Conservation (phyloP, 768 basidiomycete genomes). For the Pholiota microspora region DNA sequence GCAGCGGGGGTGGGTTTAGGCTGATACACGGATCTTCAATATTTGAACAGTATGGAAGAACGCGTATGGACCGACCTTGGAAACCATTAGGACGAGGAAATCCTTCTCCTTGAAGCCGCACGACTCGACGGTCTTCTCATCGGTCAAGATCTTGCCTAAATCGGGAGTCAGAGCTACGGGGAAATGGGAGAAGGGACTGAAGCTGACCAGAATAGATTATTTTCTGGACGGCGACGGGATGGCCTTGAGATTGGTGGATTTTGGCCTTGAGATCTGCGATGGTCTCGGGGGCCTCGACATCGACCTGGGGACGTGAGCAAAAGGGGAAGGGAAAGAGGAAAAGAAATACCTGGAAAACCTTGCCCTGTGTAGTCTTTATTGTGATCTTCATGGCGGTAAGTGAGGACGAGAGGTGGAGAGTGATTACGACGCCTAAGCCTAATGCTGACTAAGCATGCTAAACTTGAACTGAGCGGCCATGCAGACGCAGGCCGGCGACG, state of each 20-base stretch:
- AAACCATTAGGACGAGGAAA: conserved; percentile 98
- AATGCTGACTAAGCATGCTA: conserved; percentile 12
- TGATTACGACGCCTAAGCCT: conserved; percentile 20
- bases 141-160: conserved; percentile 86
- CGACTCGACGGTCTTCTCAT: conserved; percentile 84
- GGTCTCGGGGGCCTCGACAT: conserved; percentile 73
- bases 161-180: neutral
- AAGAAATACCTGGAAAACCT: conserved; percentile 71
- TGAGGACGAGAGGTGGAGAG: conserved; percentile 19
- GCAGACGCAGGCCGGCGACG: conserved; percentile 65
- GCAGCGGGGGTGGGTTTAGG: conserved; percentile 49
- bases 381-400: conserved; percentile 81
- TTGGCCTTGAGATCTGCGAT: conserved; percentile 79
- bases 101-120: conserved; percentile 97
- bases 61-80: conserved; percentile 61
- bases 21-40: conserved; percentile 33
- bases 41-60: neutral
- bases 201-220: conserved; percentile 86
- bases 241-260: conserved; percentile 75
- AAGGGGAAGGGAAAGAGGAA: neutral
- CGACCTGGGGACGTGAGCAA: conserved; percentile 47
- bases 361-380: conserved; percentile 93
- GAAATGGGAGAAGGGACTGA: neutral
- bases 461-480: conserved; percentile 17
- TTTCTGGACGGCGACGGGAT: conserved; percentile 77